Evolutionary conservation across 805 yeast species (phyloP).

Genomic region (Kodamaea kaohsiungensis): DNA sequence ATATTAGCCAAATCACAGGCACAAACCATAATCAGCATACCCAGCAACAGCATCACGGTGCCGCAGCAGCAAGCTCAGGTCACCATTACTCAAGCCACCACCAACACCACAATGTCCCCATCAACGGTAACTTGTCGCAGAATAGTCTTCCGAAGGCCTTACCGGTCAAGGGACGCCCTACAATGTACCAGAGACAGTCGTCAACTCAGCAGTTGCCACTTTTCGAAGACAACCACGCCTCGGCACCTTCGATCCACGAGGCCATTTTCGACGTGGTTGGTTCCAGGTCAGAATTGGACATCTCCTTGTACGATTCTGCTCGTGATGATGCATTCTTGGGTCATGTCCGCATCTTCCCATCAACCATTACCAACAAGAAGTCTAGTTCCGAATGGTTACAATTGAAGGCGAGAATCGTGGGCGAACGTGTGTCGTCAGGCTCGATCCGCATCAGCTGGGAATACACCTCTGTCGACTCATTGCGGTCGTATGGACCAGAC

Average conservation of each 20-base stretch:
- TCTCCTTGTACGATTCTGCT: conserved; percentile 87
- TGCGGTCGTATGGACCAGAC: conserved; percentile 85
- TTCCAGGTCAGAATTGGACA: conserved; percentile 77
- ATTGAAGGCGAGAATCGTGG: conserved; percentile 69
- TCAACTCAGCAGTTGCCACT: conserved; percentile 37
- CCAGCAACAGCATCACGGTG: neutral
- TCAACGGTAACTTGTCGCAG: conserved; percentile 15
- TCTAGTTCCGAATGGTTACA: conserved; percentile 69
- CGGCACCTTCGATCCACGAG: conserved; percentile 78
- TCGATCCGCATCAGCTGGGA: conserved; percentile 74
- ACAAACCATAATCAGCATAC: conserved; percentile 10
- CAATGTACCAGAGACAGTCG: conserved; percentile 40
- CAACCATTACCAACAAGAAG: conserved; percentile 41
- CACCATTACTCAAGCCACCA: conserved; percentile 10
- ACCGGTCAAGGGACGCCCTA: conserved; percentile 24
- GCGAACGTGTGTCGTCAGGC: conserved; percentile 74
- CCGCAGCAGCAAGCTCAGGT: neutral
- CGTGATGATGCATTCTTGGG: conserved; percentile 85
- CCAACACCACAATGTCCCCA: conserved; percentile 14
- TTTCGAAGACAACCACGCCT: conserved; percentile 14
- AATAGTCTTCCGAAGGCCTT: conserved; percentile 15
- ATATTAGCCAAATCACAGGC: conserved; percentile 8
- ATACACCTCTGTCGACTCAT: conserved; percentile 61
- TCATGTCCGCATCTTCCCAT: conserved; percentile 72
- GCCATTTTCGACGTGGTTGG: conserved; percentile 92